Evolutionary conservation across 2,329 filamentous ascomycete genomes (phyloP), one percentile per base, ranked within the genome.

Genomic region (Dothistroma pini): DNA sequence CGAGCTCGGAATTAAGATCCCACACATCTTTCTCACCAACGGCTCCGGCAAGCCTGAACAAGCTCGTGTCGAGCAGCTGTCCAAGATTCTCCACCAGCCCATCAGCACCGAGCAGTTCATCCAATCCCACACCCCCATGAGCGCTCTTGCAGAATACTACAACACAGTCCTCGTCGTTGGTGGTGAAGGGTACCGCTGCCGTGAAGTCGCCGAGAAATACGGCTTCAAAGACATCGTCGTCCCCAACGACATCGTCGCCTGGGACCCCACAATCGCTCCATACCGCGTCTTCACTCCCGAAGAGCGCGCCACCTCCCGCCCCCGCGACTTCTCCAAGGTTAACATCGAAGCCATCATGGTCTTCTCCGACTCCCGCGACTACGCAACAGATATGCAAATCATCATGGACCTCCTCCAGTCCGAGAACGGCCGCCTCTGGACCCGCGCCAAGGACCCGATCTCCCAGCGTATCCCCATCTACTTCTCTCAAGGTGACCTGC

Each of bases 91-190:
- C 51, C 76, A 83, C 61, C 82, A 82, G 70, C 86, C 86, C 56
- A 84, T 90, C 74, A 83, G 80, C 56, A 88, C 84, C 41, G 86
- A 89, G 61, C 88, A 90, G 74, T 91, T 91, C 80, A 90, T 90
- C 72, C 88, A 90, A 75, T 88, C 86, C 1, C 88, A 90, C 80
- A 90, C 87, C 4, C 88, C 88, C 67, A 91, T 91, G 89, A 86
- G 87, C 61, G 89, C 88, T 51, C 77, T 91, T 69, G 79, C 88
- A 22, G 87, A 90, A 75, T 91, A 91, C 81, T 91, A 90, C 80
- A 83, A 85, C 69, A 90, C 88, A 2, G 88, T 91, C 38, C 81
- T 91, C 3, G 88, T 91, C 3, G 86, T 90, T 44, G 89, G 89
- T 74, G 89, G 89, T 69, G 88, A 91, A 73, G 88, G 87, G 60